phyloP scores from a whole-genome alignment of 495 filamentous ascomycete species.

The Margaritispora aquatica region DNA sequence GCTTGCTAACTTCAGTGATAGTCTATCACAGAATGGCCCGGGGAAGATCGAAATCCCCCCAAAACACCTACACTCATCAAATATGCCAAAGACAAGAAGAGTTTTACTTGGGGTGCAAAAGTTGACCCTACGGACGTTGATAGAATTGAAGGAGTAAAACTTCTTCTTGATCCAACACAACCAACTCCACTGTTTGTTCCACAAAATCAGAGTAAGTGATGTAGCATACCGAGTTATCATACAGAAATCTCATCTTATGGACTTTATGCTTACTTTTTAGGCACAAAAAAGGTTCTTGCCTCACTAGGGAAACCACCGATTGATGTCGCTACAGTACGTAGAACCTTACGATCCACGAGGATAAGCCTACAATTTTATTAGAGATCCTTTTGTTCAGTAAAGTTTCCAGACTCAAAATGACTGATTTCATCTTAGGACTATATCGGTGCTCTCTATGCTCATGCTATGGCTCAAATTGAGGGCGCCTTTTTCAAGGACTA shows the following conservation, averaged over 20 bases:
- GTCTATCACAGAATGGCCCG: slow-evolving; percentile 16
- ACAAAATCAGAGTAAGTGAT: not conserved
- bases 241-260: too few species aligned
- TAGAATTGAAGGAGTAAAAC: slow-evolving; percentile 26
- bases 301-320: not conserved
- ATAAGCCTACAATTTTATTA: not conserved
- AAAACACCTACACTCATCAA: slow-evolving; percentile 24
- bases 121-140: not conserved
- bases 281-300: not conserved
- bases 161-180: slow-evolving; percentile 31
- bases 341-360: not conserved
- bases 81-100: slow-evolving; percentile 9
- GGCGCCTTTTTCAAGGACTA: not conserved
- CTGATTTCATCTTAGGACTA: not conserved
- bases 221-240: too few species aligned
- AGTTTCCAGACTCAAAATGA: slow-evolving; percentile 6
- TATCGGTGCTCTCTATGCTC: not conserved
- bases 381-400: not conserved
- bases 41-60: slow-evolving; percentile 4
- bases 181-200: not conserved
- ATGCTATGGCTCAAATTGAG: not conserved
- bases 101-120: slow-evolving; percentile 20
- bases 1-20: not conserved
- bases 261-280: too few species aligned
- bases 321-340: not conserved